These are phyloP conservation scores for Niebla homalea DNA, from an alignment of 495 filamentous ascomycete genomes.

Conservation along the genomic window DNA sequence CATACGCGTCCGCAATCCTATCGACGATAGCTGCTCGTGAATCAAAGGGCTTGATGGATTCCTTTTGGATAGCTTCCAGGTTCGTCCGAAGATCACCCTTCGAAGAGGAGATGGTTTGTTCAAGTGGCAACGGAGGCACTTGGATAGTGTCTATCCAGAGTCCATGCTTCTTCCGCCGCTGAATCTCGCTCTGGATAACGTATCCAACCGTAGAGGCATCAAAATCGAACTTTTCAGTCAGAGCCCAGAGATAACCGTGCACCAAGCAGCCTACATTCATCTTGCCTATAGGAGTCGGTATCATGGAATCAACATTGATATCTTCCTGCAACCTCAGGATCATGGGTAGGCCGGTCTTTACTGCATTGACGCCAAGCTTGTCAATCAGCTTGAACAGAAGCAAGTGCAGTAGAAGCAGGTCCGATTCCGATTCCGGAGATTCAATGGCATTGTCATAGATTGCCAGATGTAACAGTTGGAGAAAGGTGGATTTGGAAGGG, in stretches of 20 bases:
- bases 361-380: conserved; percentile 72
- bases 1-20: conserved; percentile 56
- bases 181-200: conserved; percentile 62
- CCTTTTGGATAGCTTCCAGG: conserved; percentile 36
- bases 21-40: conserved; percentile 53
- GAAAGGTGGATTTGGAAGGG: conserved; percentile 49
- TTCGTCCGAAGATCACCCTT: conserved; percentile 16
- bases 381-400: conserved; percentile 58
- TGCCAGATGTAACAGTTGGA: conserved; percentile 73
- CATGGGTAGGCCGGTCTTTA: conserved; percentile 72
- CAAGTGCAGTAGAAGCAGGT: conserved; percentile 62
- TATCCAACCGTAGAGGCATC: conserved; percentile 50
- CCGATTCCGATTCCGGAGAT: conserved; percentile 50
- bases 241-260: conserved; percentile 71
- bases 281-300: conserved; percentile 42
- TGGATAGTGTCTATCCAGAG: conserved; percentile 62
- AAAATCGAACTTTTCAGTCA: conserved; percentile 67
- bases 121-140: conserved; percentile 39
- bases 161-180: conserved; percentile 50
- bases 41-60: conserved; percentile 53
- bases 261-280: conserved; percentile 70
- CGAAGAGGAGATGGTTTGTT: conserved; percentile 26
- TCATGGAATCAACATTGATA: conserved; percentile 46
- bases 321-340: conserved; percentile 77
- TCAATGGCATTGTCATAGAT: conserved; percentile 76